phyloP scores from a whole-genome alignment of 2,329 filamentous ascomycete genomes.

The Parascedosporium putredinis region DNA sequence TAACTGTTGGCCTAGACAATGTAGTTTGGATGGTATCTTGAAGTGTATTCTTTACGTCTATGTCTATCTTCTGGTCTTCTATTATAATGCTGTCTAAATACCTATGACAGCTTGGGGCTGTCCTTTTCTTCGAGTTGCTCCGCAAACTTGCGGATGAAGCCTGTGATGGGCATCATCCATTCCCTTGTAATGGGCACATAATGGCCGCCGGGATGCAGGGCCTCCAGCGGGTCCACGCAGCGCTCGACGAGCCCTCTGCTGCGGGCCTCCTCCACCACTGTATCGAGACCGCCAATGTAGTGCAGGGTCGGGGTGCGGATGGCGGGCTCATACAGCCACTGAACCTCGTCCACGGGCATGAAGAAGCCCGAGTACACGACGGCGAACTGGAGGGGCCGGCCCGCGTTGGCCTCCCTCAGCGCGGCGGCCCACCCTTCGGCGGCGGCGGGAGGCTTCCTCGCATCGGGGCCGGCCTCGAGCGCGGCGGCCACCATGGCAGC shows the following conservation, averaged over 20 bases:
- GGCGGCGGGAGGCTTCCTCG: slow-evolving; percentile 15
- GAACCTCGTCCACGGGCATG: slow-evolving; percentile 50
- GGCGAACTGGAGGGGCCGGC: slow-evolving; percentile 52
- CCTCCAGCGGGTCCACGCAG: slow-evolving; percentile 43
- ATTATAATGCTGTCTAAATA: background rate
- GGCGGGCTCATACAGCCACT: slow-evolving; percentile 58
- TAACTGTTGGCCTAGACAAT: background rate
- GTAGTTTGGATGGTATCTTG: background rate
- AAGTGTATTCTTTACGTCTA: background rate
- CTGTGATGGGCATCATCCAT: slow-evolving; percentile 65
- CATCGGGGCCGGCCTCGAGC: slow-evolving; percentile 48
- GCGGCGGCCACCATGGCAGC: slow-evolving; percentile 63
- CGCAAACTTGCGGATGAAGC: slow-evolving; percentile 48
- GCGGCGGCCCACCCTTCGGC: slow-evolving; percentile 30
- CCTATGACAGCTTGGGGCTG: slow-evolving; percentile 1
- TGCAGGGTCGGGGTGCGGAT: slow-evolving; percentile 72
- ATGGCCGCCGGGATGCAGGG: slow-evolving; percentile 79
- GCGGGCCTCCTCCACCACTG: slow-evolving; percentile 71
- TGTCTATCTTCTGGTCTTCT: background rate
- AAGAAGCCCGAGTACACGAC: slow-evolving; percentile 71
- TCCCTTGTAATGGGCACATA: slow-evolving; percentile 78
- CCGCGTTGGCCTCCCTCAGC: slow-evolving; percentile 38
- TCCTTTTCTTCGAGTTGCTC: slow-evolving; percentile 18
- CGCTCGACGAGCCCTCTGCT: slow-evolving; percentile 56
- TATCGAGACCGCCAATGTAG: slow-evolving; percentile 74